These are phyloP conservation scores for Trichophyton simii DNA, from an alignment of 2,329 filamentous ascomycete genomes.

Conservation along the genomic window DNA sequence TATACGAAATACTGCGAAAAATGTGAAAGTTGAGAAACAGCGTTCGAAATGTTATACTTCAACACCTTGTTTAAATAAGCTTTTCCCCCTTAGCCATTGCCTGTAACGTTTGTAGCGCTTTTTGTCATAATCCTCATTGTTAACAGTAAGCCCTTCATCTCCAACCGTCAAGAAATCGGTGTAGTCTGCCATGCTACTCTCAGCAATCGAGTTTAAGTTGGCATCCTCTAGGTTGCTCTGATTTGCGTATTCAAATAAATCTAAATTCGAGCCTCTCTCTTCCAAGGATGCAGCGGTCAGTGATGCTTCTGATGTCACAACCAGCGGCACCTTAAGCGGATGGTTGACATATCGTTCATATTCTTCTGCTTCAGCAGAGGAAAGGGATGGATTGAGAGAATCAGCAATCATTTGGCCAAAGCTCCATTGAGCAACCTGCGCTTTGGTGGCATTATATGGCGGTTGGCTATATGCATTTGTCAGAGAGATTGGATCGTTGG, in stretches of 20 bases:
- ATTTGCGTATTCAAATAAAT: constrained; percentile 71
- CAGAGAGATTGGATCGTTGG: neutral
- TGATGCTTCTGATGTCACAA: constrained; percentile 33
- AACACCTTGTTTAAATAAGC: constrained; percentile 79
- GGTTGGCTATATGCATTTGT: neutral
- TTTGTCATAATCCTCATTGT: constrained; percentile 73
- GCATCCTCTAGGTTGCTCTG: constrained; percentile 51
- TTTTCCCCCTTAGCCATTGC: constrained; percentile 91
- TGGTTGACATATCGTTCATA: constrained; percentile 83
- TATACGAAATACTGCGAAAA: neutral
- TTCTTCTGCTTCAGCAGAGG: constrained; percentile 62
- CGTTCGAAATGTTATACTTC: constrained; percentile 23
- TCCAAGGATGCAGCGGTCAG: constrained; percentile 24
- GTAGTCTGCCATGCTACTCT: constrained; percentile 61
- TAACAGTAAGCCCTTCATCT: constrained; percentile 77
- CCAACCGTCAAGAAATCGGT: constrained; percentile 61
- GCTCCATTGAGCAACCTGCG: constrained; percentile 60
- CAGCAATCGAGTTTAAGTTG: constrained; percentile 32
- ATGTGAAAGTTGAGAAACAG: neutral
- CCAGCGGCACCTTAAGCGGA: constrained; percentile 72
- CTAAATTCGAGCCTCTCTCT: constrained; percentile 37
- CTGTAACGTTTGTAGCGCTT: constrained; percentile 94
- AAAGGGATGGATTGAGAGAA: constrained; percentile 75
- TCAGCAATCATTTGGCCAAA: constrained; percentile 65
- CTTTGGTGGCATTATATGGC: constrained; percentile 51